Percentiles rank a stretch among this genome's conserved stretches.
Evolutionary conservation across 2,329 filamentous ascomycete genomes (phyloP).

Genomic region (Aspergillus novoparasiticus): DNA sequence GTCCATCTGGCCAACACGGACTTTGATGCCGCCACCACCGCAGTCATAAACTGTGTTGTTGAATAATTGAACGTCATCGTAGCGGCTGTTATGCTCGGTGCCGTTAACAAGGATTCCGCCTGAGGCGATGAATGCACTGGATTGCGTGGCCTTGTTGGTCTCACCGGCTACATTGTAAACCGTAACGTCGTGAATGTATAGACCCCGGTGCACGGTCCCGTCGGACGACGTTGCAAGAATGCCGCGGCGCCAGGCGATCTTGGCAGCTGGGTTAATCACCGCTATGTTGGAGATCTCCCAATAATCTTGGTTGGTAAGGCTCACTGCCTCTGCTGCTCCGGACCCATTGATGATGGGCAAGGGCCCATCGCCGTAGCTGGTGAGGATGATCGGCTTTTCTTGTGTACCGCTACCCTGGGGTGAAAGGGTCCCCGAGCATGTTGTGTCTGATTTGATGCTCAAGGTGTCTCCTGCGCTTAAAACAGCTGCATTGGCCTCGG

Average conservation of each 20-base stretch:
- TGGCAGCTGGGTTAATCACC: background rate
- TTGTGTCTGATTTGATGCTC: background rate
- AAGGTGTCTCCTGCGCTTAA: background rate
- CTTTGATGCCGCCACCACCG: background rate
- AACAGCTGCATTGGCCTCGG: background rate
- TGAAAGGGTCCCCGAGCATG: background rate
- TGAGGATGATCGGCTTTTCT: background rate
- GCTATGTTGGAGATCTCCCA: background rate
- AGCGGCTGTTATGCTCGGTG: background rate
- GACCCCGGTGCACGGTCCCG: background rate
- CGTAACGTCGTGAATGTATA: background rate
- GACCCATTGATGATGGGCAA: background rate
- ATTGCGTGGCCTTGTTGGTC: background rate
- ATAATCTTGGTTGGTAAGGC: background rate
- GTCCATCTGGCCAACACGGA: background rate
- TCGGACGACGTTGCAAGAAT: background rate
- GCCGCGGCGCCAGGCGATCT: background rate
- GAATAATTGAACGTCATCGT: background rate
- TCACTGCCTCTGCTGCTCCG: background rate
- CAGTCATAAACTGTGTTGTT: background rate
- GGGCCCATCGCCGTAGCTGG: background rate
- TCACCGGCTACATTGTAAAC: background rate
- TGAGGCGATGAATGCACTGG: background rate
- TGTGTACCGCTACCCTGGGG: background rate
- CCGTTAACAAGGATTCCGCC: background rate